A percentile compares a stretch with the other conserved stretches of the same genome.
phyloP scores from a whole-genome alignment of 306 rosid species.

The Geum urbanum region DNA sequence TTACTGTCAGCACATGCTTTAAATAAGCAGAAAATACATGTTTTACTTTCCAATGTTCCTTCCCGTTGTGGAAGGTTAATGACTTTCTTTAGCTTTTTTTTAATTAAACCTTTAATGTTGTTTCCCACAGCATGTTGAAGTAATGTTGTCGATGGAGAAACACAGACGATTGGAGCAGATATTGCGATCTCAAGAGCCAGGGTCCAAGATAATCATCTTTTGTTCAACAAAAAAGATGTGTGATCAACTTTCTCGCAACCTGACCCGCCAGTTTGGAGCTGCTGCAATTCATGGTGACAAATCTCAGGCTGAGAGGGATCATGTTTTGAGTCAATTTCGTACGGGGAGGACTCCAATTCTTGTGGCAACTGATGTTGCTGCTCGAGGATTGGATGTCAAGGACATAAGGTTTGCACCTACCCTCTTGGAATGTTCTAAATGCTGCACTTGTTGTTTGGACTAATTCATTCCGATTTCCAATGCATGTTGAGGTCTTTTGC shows the following conservation, averaged over 20 bases:
- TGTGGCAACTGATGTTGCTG: constrained; percentile 99
- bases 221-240: constrained; percentile 99
- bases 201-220: constrained; percentile 83
- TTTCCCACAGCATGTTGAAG: constrained; percentile 72
- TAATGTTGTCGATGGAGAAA: constrained; percentile 65
- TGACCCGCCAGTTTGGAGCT: constrained; percentile 90
- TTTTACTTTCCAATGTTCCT: not conserved
- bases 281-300: constrained; percentile 99
- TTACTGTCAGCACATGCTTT: not conserved
- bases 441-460: not conserved
- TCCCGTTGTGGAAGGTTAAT: not conserved
- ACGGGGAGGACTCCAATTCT: constrained; percentile 88
- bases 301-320: constrained; percentile 94
- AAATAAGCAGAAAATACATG: not conserved
- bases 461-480: not conserved
- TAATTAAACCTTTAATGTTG: constrained; percentile 10
- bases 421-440: not conserved
- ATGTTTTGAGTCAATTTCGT: constrained; percentile 78
- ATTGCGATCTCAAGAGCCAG: constrained; percentile 88
- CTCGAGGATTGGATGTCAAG: constrained; percentile 90
- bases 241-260: constrained; percentile 93
- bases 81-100: not conserved
- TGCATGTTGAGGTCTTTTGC: not conserved
- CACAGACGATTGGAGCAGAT: constrained; percentile 80
- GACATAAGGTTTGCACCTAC: constrained; percentile 70